These are phyloP conservation scores for Pythium oligandrum DNA, from an alignment of 352 stramenopile genomes.

Conservation along the genomic window DNA sequence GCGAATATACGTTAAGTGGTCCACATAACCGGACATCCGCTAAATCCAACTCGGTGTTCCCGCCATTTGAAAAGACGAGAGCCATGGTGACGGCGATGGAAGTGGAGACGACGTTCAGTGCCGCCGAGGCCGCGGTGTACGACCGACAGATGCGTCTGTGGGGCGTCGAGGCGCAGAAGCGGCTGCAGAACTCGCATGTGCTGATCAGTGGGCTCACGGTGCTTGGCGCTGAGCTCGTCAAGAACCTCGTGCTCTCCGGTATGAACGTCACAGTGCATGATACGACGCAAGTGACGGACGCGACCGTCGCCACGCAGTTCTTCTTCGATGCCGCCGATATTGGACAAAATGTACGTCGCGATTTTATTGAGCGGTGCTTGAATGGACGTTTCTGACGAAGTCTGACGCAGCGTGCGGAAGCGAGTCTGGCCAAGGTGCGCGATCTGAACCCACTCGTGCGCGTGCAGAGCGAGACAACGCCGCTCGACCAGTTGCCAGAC, in stretches of 20 bases:
- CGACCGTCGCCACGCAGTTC: slow-evolving; percentile 74
- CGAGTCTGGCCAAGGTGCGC: slow-evolving; percentile 78
- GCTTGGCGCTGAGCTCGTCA: slow-evolving; percentile 91
- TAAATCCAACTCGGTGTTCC: no score
- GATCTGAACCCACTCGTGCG: slow-evolving; percentile 94
- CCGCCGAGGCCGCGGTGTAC: slow-evolving; percentile 93
- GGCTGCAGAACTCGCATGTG: slow-evolving; percentile 85
- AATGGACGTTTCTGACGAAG: slow-evolving; percentile 1
- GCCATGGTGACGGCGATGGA: slow-evolving; percentile 1
- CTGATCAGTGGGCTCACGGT: slow-evolving; percentile 84
- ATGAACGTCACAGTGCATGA: slow-evolving; percentile 94
- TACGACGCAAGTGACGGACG: slow-evolving; percentile 34
- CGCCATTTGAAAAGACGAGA: no score
- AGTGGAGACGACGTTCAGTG: slow-evolving; percentile 45
- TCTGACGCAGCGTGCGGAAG: slow-evolving; percentile 55
- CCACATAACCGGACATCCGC: no score
- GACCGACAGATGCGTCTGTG: slow-evolving; percentile 99
- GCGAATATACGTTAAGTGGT: no score
- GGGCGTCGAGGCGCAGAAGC: slow-evolving; percentile 95
- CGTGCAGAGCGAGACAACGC: slow-evolving; percentile 76
- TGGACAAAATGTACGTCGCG: slow-evolving; percentile 54
- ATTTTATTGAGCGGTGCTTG: background rate
- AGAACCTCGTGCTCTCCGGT: slow-evolving; percentile 97
- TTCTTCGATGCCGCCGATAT: slow-evolving; percentile 73
- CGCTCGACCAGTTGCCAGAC: slow-evolving; percentile 42